Base-by-base conservation (phyloP, 1,284 basidiomycete species). In the Cutaneotrichosporon sp. region DNA sequence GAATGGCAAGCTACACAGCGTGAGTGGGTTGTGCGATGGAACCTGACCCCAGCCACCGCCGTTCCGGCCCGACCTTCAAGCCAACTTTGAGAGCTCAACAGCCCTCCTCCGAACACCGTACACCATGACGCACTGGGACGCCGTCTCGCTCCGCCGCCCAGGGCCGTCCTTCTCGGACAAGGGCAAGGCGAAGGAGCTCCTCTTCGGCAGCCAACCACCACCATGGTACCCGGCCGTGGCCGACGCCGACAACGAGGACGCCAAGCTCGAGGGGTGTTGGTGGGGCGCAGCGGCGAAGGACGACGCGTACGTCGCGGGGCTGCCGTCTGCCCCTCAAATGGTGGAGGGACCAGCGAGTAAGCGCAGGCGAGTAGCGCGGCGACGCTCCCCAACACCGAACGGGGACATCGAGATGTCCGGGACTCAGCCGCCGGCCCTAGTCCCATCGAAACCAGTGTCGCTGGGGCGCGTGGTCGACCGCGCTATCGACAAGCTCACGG, bases 51-150 rank as follows among this genome's bases (percentile, higher is more conserved):
- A 73, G 72, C 67, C 74, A 33, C 69, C 71, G 57, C 68, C 72
- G 1, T 72, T 73, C 65, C 73, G 76, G 29, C 74, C 74, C 43
- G 72, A 72, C 42, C 72, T 78, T 52, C 67, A 69, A 54, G 74
- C 71, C 25, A 71, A 67, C 45, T 67, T 77, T 60, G 75, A 79
- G 24, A 63, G 53, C 42, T 63, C 71, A 45, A 85, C 86, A 5
- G 91, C 92, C 0, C 84, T 95, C 33, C 75, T 87, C 13, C 87
- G 94, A n/a, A 91, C 89, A 0, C 82, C 87, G 0, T 84, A 87
- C 63, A 85, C 87, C 27, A 95, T 95, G 91, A 70, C 67, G 45
- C 68, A 72, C 45, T 71, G 67, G 55, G 62, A 67, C 22, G 64
- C 72, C 46, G 64, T 75, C 9, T 70, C 71, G n/a, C 66, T 73